Conservation (phyloP, 768 basidiomycete genomes). For the Candolleomyces aberdarensis region DNA sequence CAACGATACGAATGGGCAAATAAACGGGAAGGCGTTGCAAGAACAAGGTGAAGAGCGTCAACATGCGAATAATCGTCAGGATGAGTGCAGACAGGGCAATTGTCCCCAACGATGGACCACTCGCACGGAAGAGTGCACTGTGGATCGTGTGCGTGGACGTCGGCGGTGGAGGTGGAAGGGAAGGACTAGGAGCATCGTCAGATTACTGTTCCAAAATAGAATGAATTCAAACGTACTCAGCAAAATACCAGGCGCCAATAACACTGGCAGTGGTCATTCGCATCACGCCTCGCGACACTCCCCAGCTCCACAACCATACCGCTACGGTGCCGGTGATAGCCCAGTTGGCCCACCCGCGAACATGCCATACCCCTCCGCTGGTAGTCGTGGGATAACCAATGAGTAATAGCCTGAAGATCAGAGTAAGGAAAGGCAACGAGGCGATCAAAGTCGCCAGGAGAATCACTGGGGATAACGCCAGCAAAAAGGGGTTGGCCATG, state of each 20-base stretch:
- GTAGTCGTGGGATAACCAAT: slow-evolving; percentile 47
- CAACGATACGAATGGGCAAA: slow-evolving; percentile 43
- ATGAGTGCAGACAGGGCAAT: slow-evolving; percentile 75
- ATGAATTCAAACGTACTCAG: slow-evolving; percentile 34
- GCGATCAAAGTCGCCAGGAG: slow-evolving; percentile 64
- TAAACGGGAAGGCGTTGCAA: slow-evolving; percentile 55
- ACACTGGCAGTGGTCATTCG: slow-evolving; percentile 78
- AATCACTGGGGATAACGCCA: slow-evolving; percentile 70
- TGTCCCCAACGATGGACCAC: slow-evolving; percentile 78
- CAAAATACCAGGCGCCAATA: slow-evolving; percentile 91
- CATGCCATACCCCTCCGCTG: slow-evolving; percentile 35
- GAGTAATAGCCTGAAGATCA: slow-evolving; percentile 74
- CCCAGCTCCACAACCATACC: slow-evolving; percentile 74
- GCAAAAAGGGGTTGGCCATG: slow-evolving; percentile 68
- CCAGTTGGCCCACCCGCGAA: slow-evolving; percentile 40
- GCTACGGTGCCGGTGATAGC: slow-evolving; percentile 48
- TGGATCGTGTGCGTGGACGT: slow-evolving; percentile 72
- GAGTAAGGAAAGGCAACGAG: slow-evolving; percentile 76
- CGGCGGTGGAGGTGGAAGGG: slow-evolving; percentile 41
- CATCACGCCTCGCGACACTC: slow-evolving; percentile 75
- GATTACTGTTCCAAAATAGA: not conserved
- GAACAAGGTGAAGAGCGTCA: slow-evolving; percentile 46
- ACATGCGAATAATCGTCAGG: slow-evolving; percentile 64
- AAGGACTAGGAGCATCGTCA: slow-evolving; percentile 21
- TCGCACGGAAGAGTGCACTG: slow-evolving; percentile 73